A percentile compares a stretch with the other conserved stretches of the same genome.
Conservation (phyloP, 345 rosid genomes). For the Brassica nigra region DNA sequence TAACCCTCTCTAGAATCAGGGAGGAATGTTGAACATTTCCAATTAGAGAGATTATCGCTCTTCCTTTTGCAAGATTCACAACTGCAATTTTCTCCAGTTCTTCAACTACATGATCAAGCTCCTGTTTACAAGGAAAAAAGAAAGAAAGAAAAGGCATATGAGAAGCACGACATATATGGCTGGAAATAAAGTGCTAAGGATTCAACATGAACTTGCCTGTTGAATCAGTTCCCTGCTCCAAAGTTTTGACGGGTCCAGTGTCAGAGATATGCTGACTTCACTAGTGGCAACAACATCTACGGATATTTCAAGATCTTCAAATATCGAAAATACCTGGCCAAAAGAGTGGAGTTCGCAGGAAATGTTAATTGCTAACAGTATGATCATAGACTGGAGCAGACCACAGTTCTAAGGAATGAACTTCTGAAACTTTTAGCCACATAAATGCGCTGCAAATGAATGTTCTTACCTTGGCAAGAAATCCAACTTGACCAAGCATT, state of each 20-base stretch:
- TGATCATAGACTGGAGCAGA: constrained; percentile 1
- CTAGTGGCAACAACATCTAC: constrained; percentile 99
- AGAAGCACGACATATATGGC: neutral
- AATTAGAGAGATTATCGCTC: constrained; percentile 93
- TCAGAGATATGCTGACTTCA: constrained; percentile 98
- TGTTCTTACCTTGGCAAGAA: constrained; percentile 82
- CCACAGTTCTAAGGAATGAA: constrained; percentile 2
- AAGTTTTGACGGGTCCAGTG: constrained; percentile 92
- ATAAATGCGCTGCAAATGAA: constrained; percentile 9
- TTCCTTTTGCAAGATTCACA: constrained; percentile 77
- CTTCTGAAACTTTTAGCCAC: neutral
- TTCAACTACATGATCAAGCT: constrained; percentile 97
- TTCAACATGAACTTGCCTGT: constrained; percentile 68
- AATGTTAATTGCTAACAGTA: neutral
- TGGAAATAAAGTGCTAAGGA: constrained; percentile 1
- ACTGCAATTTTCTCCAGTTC: constrained; percentile 96
- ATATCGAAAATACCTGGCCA: constrained; percentile 84
- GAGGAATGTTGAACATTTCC: constrained; percentile 95
- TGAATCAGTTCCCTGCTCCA: constrained; percentile 99
- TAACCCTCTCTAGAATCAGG: constrained; percentile 89
- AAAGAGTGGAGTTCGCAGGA: constrained; percentile 10
- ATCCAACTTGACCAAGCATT: constrained; percentile 98
- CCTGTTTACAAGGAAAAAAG: constrained; percentile 48
- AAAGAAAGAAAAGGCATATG: neutral
- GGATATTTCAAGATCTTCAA: constrained; percentile 93